Evolutionary conservation across 140 eudicot species (phyloP).

Genomic region (Oenanthe javanica): DNA sequence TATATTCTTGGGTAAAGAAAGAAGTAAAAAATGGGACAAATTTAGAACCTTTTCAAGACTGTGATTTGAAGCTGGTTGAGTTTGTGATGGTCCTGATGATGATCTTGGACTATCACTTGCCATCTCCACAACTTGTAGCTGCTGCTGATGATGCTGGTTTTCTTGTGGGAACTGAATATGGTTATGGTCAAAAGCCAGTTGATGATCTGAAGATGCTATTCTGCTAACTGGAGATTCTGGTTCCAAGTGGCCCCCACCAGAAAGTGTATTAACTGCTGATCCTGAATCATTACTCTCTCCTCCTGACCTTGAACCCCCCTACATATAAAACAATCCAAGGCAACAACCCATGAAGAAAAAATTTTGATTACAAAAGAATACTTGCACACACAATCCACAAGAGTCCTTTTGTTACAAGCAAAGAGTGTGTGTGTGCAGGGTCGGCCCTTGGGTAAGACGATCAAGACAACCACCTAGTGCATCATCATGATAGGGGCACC

Average conservation of each 20-base stretch:
- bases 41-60: constrained; percentile 52
- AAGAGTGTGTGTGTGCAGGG: neutral
- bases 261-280: constrained; percentile 60
- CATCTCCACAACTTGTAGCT: constrained; percentile 27
- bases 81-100: constrained; percentile 47
- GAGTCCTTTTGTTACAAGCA: neutral
- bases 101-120: constrained; percentile 56
- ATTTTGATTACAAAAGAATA: neutral
- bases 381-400: constrained; percentile 3
- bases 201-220: constrained; percentile 38
- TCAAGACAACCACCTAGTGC: no score
- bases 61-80: constrained; percentile 36
- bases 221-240: constrained; percentile 79
- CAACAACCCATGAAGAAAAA: neutral
- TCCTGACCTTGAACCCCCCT: constrained; percentile 76
- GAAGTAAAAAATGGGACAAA: neutral
- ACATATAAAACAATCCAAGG: constrained; percentile 13
- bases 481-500: no score
- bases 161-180: constrained; percentile 18
- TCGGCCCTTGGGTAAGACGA: no score
- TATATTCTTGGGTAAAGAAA: neutral
- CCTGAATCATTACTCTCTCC: constrained; percentile 76
- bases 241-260: constrained; percentile 40
- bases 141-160: constrained; percentile 19
- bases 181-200: constrained; percentile 34